Conservation (phyloP, 2,329 filamentous ascomycete species). For the Sarocladiaceae sp. region DNA sequence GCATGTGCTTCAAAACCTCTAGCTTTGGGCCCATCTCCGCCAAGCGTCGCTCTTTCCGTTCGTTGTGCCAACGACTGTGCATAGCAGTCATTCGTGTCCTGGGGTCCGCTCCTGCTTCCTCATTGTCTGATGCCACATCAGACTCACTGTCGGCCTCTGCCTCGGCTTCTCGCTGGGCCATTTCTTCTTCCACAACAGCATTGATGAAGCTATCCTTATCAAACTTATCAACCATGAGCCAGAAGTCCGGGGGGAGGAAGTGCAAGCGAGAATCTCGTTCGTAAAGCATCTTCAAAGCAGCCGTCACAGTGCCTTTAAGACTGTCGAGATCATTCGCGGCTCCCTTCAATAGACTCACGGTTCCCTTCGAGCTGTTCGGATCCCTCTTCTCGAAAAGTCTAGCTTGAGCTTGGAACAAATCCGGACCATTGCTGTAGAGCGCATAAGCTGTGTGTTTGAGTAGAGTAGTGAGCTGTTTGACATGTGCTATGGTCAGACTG, state of each 20-base stretch:
- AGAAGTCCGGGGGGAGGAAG: conserved; percentile 80
- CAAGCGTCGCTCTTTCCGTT: conserved; percentile 64
- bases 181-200: conserved; percentile 83
- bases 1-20: conserved; percentile 92
- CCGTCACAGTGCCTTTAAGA: conserved; percentile 75
- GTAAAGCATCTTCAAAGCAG: conserved; percentile 81
- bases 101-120: conserved; percentile 14
- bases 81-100: background rate
- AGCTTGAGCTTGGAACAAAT: conserved; percentile 36
- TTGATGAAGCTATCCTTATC: conserved; percentile 86
- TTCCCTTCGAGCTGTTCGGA: background rate
- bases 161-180: conserved; percentile 60
- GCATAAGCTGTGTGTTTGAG: conserved; percentile 89
- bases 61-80: background rate
- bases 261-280: conserved; percentile 85
- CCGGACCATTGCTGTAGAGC: conserved; percentile 76
- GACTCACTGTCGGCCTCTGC: conserved; percentile 24
- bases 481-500: conserved; percentile 65
- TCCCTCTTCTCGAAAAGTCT: background rate
- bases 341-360: conserved; percentile 31
- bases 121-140: conserved; percentile 27
- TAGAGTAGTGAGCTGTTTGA: conserved; percentile 73
- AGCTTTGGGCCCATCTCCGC: conserved; percentile 80
- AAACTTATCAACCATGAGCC: conserved; percentile 86
- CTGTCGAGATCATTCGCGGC: conserved; percentile 58